Evolutionary conservation across 23 red algal genomes (phyloP).

Genomic region (Gracilaria vermiculophylla): DNA sequence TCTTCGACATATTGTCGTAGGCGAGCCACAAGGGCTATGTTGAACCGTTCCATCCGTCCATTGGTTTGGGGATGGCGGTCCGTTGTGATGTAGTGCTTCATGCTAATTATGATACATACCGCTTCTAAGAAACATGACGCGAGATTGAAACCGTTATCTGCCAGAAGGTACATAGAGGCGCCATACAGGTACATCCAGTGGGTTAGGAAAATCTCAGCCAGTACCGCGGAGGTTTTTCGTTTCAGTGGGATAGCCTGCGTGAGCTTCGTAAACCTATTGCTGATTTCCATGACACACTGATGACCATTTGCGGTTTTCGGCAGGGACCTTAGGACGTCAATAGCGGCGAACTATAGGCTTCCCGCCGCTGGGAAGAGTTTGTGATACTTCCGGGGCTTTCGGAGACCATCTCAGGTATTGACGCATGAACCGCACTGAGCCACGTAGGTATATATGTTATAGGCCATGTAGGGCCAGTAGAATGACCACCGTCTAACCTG

Average conservation of each 20-base stretch:
- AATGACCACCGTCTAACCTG: too few species aligned
- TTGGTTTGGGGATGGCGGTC: constrained; percentile 29
- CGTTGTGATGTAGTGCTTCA: constrained; percentile 15
- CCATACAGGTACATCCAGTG: constrained; percentile 21
- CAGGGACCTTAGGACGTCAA: constrained; percentile 9
- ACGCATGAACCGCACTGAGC: neutral
- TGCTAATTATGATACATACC: neutral
- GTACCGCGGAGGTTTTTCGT: neutral
- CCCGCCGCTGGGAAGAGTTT: constrained; percentile 20
- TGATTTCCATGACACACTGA: constrained; percentile 14
- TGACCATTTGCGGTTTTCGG: neutral
- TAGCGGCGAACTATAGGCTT: constrained; percentile 3
- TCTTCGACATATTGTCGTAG: constrained; percentile 33
- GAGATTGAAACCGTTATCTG: constrained; percentile 38
- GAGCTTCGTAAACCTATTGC: too few species aligned
- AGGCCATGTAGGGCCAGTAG: constrained; percentile 23
- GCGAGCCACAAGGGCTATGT: neutral
- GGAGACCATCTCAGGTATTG: neutral
- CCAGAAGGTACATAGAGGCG: neutral
- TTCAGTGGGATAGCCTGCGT: too few species aligned
- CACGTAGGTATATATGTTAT: neutral
- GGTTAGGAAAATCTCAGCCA: neutral
- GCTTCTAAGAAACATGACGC: constrained; percentile 18
- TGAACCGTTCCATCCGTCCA: constrained; percentile 46
- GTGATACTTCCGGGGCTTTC: constrained; percentile 16